A percentile compares a stretch with the other conserved stretches of the same genome.
phyloP scores from a whole-genome alignment of 2,329 filamentous ascomycete species.

The Sphaerostilbella broomeana region DNA sequence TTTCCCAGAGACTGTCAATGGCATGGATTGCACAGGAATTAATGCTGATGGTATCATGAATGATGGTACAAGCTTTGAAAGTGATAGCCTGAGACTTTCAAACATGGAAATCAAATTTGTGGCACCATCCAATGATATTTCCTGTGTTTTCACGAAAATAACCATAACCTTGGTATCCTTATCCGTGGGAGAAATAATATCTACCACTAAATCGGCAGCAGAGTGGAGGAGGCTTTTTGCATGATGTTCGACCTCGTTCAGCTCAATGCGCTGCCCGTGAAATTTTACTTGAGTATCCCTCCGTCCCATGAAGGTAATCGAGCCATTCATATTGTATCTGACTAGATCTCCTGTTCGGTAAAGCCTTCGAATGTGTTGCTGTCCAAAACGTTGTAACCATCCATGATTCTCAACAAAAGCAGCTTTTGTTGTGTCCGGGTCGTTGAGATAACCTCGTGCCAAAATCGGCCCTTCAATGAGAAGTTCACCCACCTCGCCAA shows the following conservation, averaged over 20 bases:
- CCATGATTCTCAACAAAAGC: neutral
- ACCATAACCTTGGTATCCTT: too few species aligned
- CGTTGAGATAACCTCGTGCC: conserved; percentile 6
- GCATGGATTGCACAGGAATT: too few species aligned
- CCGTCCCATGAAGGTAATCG: conserved; percentile 19
- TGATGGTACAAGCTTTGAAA: too few species aligned
- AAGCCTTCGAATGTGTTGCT: neutral
- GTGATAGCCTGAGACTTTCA: too few species aligned
- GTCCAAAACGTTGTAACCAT: neutral
- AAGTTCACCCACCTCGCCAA: conserved; percentile 5
- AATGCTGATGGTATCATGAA: too few species aligned
- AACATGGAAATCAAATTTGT: too few species aligned
- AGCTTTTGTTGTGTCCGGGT: neutral
- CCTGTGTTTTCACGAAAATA: too few species aligned
- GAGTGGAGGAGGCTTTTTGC: too few species aligned
- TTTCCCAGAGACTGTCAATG: too few species aligned
- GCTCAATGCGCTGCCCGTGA: conserved; percentile 46
- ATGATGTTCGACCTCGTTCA: conserved; percentile 22
- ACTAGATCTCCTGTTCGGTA: conserved; percentile 21
- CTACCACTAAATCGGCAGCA: too few species aligned
- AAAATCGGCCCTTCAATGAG: conserved; percentile 8
- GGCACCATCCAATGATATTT: too few species aligned
- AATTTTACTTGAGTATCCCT: conserved; percentile 30
- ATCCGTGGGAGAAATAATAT: too few species aligned
- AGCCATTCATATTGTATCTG: conserved; percentile 25